Evolutionary conservation across 2,329 filamentous ascomycete species (phyloP).

Genomic region (Thielaviopsis euricoi): DNA sequence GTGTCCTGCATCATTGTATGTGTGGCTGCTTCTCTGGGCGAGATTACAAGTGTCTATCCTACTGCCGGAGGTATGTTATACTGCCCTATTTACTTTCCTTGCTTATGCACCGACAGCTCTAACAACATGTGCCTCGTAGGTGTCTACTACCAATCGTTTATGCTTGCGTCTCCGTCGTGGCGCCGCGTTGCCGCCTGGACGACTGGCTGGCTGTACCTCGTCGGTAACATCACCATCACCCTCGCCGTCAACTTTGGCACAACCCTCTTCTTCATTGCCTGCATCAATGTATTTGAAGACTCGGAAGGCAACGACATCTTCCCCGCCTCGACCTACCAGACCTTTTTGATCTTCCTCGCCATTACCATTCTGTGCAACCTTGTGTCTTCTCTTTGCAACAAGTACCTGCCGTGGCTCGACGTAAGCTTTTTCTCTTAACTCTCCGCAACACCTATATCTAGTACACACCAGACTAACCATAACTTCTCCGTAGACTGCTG

Average conservation of each 20-base stretch:
- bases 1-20: conserved; percentile 56
- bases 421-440: conserved; percentile 28
- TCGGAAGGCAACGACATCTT: conserved; percentile 28
- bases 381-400: conserved; percentile 51
- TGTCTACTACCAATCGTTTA: conserved; percentile 66
- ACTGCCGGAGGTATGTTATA: conserved; percentile 46
- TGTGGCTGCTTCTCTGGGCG: conserved; percentile 52
- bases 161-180: conserved; percentile 46
- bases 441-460: not conserved
- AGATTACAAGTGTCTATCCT: conserved; percentile 61
- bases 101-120: not conserved
- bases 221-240: conserved; percentile 69
- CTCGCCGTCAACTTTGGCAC: conserved; percentile 72
- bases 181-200: conserved; percentile 52
- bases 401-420: conserved; percentile 50
- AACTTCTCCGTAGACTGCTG: conserved; percentile 38
- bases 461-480: not conserved
- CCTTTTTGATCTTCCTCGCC: conserved; percentile 54
- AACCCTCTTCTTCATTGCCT: conserved; percentile 43
- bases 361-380: conserved; percentile 48
- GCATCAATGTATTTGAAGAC: conserved; percentile 37
- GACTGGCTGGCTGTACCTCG: conserved; percentile 60
- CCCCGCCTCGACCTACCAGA: conserved; percentile 40
- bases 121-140: conserved; percentile 16
- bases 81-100: not conserved